These are phyloP conservation scores for Dactylis glomerata DNA, from an alignment of 176 grass and related monocot species.

Conservation along the genomic window DNA sequence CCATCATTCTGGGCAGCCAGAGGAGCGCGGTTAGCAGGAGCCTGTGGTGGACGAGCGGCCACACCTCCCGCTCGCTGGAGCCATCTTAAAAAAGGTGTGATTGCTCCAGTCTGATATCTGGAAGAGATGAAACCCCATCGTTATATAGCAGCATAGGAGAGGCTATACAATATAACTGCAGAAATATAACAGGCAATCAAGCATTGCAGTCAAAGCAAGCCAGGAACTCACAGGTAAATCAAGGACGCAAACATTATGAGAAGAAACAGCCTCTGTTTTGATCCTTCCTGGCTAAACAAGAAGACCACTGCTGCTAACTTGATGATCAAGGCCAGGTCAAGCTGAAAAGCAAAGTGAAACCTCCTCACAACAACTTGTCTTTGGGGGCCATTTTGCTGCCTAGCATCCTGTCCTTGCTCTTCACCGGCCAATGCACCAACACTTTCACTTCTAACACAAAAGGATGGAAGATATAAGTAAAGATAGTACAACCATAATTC, in stretches of 20 bases:
- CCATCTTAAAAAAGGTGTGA: slow-evolving; percentile 77
- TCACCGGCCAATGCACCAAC: slow-evolving; percentile 36
- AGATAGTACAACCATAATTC: background rate
- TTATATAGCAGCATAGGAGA: slow-evolving; percentile 17
- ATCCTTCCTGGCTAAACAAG: slow-evolving; percentile 86
- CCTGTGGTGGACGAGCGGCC: slow-evolving; percentile 55
- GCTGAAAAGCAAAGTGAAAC: slow-evolving; percentile 89
- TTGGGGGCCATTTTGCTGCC: slow-evolving; percentile 67
- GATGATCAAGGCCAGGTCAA: slow-evolving; percentile 78
- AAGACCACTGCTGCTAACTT: slow-evolving; percentile 92
- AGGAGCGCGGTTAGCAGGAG: slow-evolving; percentile 55
- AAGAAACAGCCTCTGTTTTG: slow-evolving; percentile 75
- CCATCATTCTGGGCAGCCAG: slow-evolving; percentile 41
- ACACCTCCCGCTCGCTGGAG: slow-evolving; percentile 53
- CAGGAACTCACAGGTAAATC: slow-evolving; percentile 76
- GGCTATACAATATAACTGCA: background rate
- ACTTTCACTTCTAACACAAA: slow-evolving; percentile 58
- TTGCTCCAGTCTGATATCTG: slow-evolving; percentile 85
- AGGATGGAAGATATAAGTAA: slow-evolving; percentile 5
- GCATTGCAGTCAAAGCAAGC: background rate
- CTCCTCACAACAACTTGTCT: slow-evolving; percentile 90
- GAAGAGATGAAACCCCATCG: slow-evolving; percentile 17
- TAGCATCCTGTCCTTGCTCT: slow-evolving; percentile 57
- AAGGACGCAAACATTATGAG: slow-evolving; percentile 74
- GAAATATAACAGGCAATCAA: background rate